Conservation (phyloP, 2,329 filamentous ascomycete species). For the Neonectria coccinea region DNA sequence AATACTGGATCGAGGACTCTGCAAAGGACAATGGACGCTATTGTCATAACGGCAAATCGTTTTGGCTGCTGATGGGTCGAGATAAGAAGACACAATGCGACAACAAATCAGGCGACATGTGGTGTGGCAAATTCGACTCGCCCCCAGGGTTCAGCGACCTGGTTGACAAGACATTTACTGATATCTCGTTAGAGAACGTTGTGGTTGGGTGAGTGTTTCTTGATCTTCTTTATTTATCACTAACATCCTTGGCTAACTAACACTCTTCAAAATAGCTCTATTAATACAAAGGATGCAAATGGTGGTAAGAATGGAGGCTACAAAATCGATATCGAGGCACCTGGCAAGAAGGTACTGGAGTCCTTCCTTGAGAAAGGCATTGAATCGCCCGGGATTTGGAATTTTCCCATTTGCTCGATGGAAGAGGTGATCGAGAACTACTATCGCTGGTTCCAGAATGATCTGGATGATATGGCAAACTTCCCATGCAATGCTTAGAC, state of each 20-base stretch:
- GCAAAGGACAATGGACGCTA: conserved; percentile 20
- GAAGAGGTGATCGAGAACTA: conserved; percentile 31
- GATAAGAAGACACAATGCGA: neutral
- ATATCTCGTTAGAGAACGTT: conserved; percentile 25
- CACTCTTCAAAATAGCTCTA: conserved; percentile 7
- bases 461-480: conserved; percentile 23
- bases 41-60: conserved; percentile 22
- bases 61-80: conserved; percentile 23
- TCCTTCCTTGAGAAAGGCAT: conserved; percentile 25
- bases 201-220: conserved; percentile 13
- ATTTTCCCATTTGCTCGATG: conserved; percentile 29
- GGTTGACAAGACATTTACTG: conserved; percentile 21
- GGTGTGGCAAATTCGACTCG: conserved; percentile 21
- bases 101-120: conserved; percentile 13
- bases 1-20: conserved; percentile 12
- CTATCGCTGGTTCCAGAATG: conserved; percentile 14
- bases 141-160: conserved; percentile 22
- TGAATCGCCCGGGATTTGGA: conserved; percentile 28
- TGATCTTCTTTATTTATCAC: too few species aligned
- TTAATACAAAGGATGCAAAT: conserved; percentile 29
- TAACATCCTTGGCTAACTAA: neutral
- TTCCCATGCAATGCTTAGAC: conserved; percentile 63
- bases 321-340: conserved; percentile 21
- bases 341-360: conserved; percentile 22
- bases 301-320: conserved; percentile 25